Percentiles rank a stretch among this genome's conserved stretches.
Evolutionary conservation across 140 eudicot genomes (phyloP).

Genomic region (Ambrosia hybrid): DNA sequence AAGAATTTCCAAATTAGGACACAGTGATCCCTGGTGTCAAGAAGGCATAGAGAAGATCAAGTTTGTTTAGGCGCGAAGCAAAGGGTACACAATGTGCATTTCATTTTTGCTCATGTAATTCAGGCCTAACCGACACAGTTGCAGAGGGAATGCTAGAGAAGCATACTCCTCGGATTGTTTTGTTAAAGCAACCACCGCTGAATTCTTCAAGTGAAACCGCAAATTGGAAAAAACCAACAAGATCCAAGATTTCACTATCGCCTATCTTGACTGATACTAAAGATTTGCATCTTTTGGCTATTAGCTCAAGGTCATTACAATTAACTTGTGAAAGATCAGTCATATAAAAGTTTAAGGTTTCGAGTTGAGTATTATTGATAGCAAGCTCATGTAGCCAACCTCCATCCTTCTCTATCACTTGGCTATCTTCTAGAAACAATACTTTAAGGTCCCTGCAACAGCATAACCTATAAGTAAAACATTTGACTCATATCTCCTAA

Average conservation of each 20-base stretch:
- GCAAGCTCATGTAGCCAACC: constrained; percentile 73
- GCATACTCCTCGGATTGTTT: constrained; percentile 45
- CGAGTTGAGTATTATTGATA: constrained; percentile 50
- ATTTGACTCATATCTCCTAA: constrained; percentile 2
- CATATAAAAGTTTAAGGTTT: constrained; percentile 60
- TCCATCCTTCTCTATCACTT: constrained; percentile 41
- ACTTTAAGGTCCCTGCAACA: constrained; percentile 49
- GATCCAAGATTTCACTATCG: constrained; percentile 51
- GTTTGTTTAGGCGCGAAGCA: constrained; percentile 54
- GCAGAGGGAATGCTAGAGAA: constrained; percentile 49
- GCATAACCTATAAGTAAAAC: constrained; percentile 2
- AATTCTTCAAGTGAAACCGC: constrained; percentile 54
- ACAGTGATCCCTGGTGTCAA: constrained; percentile 85
- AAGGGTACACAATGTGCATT: constrained; percentile 66
- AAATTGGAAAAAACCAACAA: constrained; percentile 43
- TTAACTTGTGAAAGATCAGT: constrained; percentile 44
- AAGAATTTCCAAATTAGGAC: constrained; percentile 81
- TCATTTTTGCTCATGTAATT: constrained; percentile 65
- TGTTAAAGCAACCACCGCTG: constrained; percentile 59
- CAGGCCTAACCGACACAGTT: constrained; percentile 59
- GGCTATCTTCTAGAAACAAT: constrained; percentile 62
- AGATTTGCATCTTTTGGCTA: constrained; percentile 52
- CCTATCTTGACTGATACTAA: constrained; percentile 55
- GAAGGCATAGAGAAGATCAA: constrained; percentile 85
- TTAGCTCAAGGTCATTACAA: constrained; percentile 49